phyloP scores from a whole-genome alignment of 2,329 filamentous ascomycete genomes.

The Metarhizium album region DNA sequence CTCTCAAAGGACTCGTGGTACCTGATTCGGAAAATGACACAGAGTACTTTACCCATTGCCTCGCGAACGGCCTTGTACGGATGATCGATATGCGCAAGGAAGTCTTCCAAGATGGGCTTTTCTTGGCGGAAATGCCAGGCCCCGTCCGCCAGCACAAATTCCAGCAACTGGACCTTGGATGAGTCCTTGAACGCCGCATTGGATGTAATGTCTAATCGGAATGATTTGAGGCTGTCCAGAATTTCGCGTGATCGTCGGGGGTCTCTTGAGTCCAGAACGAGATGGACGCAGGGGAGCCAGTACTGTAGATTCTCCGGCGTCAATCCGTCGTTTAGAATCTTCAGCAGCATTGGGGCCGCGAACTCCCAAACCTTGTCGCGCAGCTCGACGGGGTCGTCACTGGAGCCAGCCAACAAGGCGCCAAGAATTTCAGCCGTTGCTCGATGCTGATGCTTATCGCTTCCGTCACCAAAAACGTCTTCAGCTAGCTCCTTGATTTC shows the following conservation, averaged over 20 bases:
- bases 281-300: slow-evolving; percentile 89
- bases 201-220: slow-evolving; percentile 85
- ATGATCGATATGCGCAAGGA: slow-evolving; percentile 85
- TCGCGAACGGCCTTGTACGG: slow-evolving; percentile 97
- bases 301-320: slow-evolving; percentile 92
- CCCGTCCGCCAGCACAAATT: slow-evolving; percentile 75
- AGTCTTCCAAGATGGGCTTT: slow-evolving; percentile 78
- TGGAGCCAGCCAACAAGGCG: slow-evolving; percentile 69
- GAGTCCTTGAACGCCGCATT: slow-evolving; percentile 99
- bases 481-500: slow-evolving; percentile 76
- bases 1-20: slow-evolving; percentile 91
- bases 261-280: slow-evolving; percentile 80
- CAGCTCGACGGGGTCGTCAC: slow-evolving; percentile 64
- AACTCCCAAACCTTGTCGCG: slow-evolving; percentile 78
- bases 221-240: slow-evolving; percentile 69
- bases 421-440: slow-evolving; percentile 91
- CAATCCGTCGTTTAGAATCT: slow-evolving; percentile 80
- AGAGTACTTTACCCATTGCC: slow-evolving; percentile 81
- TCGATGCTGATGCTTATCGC: slow-evolving; percentile 94
- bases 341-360: slow-evolving; percentile 75
- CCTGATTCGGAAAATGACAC: slow-evolving; percentile 77
- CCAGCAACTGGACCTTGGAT: slow-evolving; percentile 84
- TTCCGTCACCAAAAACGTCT: slow-evolving; percentile 79
- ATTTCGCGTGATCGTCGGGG: slow-evolving; percentile 80
- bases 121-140: slow-evolving; percentile 96